Percentiles rank a stretch among this genome's conserved stretches.
These are phyloP conservation scores for Fusarium ramigenum DNA, from an alignment of 2,329 filamentous ascomycete species.

Conservation along the genomic window DNA sequence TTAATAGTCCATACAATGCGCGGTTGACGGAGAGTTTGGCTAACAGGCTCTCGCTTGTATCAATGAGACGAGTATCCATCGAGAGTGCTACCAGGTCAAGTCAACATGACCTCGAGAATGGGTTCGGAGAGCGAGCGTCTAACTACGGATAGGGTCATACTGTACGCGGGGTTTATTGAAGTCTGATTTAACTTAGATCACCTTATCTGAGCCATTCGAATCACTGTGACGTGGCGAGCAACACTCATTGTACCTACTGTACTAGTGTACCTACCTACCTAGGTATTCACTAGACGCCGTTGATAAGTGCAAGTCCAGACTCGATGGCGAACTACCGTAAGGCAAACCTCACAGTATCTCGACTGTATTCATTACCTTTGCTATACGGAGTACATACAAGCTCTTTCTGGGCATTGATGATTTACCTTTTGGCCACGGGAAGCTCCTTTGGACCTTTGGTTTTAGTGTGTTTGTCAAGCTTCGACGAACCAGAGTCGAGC, in stretches of 20 bases:
- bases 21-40: neutral
- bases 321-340: neutral
- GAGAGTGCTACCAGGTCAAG: slow-evolving; percentile 1
- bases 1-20: neutral
- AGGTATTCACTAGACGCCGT: slow-evolving; percentile 9
- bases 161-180: slow-evolving; percentile 7
- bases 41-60: slow-evolving; percentile 8
- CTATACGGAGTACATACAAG: neutral
- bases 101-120: neutral
- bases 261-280: neutral
- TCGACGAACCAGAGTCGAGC: slow-evolving; percentile 31
- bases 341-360: slow-evolving; percentile 9
- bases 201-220: slow-evolving; percentile 14
- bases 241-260: neutral
- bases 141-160: neutral
- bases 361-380: neutral
- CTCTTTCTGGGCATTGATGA: neutral
- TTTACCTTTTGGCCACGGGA: slow-evolving; percentile 31
- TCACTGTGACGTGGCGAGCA: slow-evolving; percentile 37
- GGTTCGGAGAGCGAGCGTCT: neutral
- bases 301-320: slow-evolving; percentile 14
- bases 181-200: slow-evolving; percentile 14
- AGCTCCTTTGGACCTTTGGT: slow-evolving; percentile 30
- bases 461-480: slow-evolving; percentile 17
- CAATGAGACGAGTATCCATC: slow-evolving; percentile 23